Conservation (phyloP, 768 basidiomycete species). For the Holtermanniella nyarrowii region DNA sequence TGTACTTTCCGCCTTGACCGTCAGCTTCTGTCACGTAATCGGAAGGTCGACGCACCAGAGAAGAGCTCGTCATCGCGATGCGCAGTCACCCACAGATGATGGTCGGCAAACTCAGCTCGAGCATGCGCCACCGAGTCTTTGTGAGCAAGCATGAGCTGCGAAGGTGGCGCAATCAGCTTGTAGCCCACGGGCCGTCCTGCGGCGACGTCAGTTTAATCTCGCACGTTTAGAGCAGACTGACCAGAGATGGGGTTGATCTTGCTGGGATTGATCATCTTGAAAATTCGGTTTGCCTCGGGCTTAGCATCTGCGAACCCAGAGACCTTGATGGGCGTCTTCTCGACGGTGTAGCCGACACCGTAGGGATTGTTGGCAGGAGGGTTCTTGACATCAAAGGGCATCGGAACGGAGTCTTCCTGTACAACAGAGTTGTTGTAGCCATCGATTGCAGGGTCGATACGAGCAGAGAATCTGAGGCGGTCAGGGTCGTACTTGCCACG, state of each 20-base stretch:
- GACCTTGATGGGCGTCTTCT: slow-evolving; percentile 16
- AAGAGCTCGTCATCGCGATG: slow-evolving; percentile 29
- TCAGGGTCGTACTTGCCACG: no score
- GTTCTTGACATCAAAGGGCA: slow-evolving; percentile 5
- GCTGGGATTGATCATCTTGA: slow-evolving; percentile 27
- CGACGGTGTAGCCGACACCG: slow-evolving; percentile 20
- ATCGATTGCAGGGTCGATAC: no score
- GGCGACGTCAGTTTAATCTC: no score
- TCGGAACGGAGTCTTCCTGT: slow-evolving; percentile 26
- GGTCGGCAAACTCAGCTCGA: slow-evolving; percentile 26
- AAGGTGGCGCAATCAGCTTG: slow-evolving; percentile 14
- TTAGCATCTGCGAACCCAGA: slow-evolving; percentile 27
- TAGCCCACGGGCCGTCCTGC: slow-evolving; percentile 19
- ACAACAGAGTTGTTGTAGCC: no score
- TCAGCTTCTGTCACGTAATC: no score
- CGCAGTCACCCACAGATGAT: slow-evolving; percentile 26
- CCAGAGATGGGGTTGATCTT: slow-evolving; percentile 12
- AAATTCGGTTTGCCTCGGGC: slow-evolving; percentile 20
- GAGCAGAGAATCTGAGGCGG: no score
- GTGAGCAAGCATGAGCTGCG: slow-evolving; percentile 16
- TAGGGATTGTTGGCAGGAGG: slow-evolving; percentile 6
- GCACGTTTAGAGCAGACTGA: no score
- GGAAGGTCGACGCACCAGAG: no score
- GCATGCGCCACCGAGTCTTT: slow-evolving; percentile 5
- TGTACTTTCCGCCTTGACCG: slow-evolving; percentile 30